Evolutionary conservation across 2,329 filamentous ascomycete genomes (phyloP).

Genomic region (Aspergillus bombycis): DNA sequence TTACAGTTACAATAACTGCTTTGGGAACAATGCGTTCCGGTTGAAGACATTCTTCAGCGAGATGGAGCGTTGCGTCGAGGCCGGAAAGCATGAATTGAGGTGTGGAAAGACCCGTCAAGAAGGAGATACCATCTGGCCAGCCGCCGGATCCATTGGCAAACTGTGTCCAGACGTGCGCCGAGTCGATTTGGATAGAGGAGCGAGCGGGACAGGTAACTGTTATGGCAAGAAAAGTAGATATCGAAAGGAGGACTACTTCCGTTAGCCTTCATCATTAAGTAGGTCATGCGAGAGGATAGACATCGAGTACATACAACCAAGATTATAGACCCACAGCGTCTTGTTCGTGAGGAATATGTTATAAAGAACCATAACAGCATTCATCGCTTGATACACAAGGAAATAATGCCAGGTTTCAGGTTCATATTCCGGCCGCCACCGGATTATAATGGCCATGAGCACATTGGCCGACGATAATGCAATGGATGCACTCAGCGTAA

Average conservation of each 20-base stretch:
- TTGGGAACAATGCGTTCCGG: conserved; percentile 27
- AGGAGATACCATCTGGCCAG: conserved; percentile 29
- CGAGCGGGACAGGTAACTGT: conserved; percentile 26
- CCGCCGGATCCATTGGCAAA: conserved; percentile 26
- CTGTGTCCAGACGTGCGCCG: conserved; percentile 19
- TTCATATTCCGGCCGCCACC: conserved; percentile 24
- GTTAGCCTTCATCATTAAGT: background rate
- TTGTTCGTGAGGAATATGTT: conserved; percentile 25
- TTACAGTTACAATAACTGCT: conserved; percentile 24
- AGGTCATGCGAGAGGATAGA: background rate
- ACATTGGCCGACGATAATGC: conserved; percentile 20
- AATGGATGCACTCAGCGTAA: conserved; percentile 26
- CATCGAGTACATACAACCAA: conserved; percentile 20
- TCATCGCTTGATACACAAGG: conserved; percentile 26
- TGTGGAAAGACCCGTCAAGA: conserved; percentile 27
- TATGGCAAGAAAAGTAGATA: conserved; percentile 24
- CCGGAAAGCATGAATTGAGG: conserved; percentile 31
- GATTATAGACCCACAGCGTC: conserved; percentile 28
- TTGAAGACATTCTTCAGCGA: conserved; percentile 29
- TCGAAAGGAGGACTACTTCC: conserved; percentile 23
- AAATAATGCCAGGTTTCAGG: conserved; percentile 27
- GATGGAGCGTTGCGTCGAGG: conserved; percentile 27
- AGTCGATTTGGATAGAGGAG: conserved; percentile 18
- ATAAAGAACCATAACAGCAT: conserved; percentile 20
- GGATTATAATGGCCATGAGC: conserved; percentile 27